Evolutionary conservation across 345 rosid genomes (phyloP), one percentile per base, ranked within the genome.

Genomic region (Eutrema heterophyllum): DNA sequence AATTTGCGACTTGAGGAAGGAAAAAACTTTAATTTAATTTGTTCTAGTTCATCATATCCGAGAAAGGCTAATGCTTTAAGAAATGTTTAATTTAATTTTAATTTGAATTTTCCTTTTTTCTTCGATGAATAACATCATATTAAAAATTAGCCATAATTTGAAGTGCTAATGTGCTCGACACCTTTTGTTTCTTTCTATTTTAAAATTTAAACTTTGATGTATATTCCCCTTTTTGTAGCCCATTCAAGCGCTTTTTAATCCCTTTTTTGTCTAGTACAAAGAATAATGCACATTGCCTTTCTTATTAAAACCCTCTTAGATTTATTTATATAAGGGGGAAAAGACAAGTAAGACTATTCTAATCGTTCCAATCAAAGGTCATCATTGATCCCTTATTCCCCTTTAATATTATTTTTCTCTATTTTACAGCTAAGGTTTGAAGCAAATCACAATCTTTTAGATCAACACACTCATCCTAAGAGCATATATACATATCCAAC

Each of bases 341-440:
- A 43, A 24, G 27, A 48, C 36, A 39, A 49, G 18, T 11, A 21
- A n/a, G 9, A 12, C 18, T 10, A 18, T 30, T 74, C 9, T 30
- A 40, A 49, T 29, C 45, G 30, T 48, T 75, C 54, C 40, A 60
- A 68, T 51, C 50, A 38, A 61, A 68, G 63, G 27, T 50, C 68
- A 75, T 75, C 69, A 75, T 60, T 75, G 29, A 50, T 39, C 52
- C 9, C 40, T n/a, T n/a, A n/a, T n/a, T 36, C 10, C 2, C 15
- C 27, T 68, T 41, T 68, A 50, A 40, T 41, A 40, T 30, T 3
- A 16, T 2, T 26, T 27, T 38, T 13, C 66, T 53, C 62, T 71
- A 55, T 72, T 70, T 67, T 61, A 56, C 86, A 84, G 86, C 84
- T 79, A 77, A 78, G 83, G 84, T 83, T 84, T 64, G 70, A 68